These are phyloP conservation scores for Coix lacrymajobi DNA, from an alignment of 176 grass and related monocot species.

Conservation along the genomic window DNA sequence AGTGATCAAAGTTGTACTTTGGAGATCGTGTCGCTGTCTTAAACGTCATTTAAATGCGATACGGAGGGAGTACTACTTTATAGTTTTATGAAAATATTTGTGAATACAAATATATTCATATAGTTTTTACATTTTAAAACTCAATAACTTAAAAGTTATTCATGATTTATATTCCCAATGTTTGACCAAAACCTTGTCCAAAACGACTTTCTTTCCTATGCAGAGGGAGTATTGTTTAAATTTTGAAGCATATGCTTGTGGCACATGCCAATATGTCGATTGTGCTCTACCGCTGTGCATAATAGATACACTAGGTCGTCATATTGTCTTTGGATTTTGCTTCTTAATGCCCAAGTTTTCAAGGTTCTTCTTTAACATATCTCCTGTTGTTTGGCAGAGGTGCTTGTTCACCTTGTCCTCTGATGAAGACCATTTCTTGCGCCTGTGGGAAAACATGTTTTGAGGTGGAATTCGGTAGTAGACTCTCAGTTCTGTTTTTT, in stretches of 20 bases:
- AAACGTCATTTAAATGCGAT: too few relatives aligned
- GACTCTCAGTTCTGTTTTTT: constrained; percentile 34
- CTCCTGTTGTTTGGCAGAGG: constrained; percentile 49
- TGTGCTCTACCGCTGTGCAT: background rate
- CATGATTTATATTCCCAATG: too few relatives aligned
- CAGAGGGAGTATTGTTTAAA: background rate
- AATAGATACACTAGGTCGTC: background rate
- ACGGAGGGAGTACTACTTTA: too few relatives aligned
- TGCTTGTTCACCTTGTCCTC: constrained; percentile 79
- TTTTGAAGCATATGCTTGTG: background rate
- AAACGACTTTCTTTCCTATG: too few relatives aligned
- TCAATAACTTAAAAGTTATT: too few relatives aligned
- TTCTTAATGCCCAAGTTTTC: background rate
- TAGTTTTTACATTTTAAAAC: too few relatives aligned
- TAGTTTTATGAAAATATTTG: too few relatives aligned
- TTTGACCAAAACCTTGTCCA: too few relatives aligned
- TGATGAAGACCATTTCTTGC: constrained; percentile 95
- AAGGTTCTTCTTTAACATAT: background rate
- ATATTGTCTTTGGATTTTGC: background rate
- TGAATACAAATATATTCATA: too few relatives aligned
- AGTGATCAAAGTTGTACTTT: too few relatives aligned
- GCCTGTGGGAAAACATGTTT: constrained; percentile 72
- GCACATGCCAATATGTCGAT: background rate
- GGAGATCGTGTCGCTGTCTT: too few relatives aligned
- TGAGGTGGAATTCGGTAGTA: constrained; percentile 82